Evolutionary conservation across 371 early-diverging fungal species (phyloP).

Genomic region (Lichtheimia hyalospora): DNA sequence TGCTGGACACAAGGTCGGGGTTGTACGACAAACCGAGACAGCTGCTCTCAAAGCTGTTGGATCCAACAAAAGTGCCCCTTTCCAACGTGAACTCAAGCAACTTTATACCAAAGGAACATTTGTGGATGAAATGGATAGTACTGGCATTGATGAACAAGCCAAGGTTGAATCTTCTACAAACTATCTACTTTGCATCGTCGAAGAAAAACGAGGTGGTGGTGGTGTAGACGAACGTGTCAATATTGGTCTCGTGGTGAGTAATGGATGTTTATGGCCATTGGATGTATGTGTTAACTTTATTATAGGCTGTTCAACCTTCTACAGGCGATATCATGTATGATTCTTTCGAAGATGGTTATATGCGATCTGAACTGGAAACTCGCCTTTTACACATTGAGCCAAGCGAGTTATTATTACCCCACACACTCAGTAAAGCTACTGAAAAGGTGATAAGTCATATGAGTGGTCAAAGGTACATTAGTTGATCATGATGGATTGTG

Average conservation of each 20-base stretch:
- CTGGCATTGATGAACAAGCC: conserved; percentile 27
- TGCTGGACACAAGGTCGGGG: conserved; percentile 83
- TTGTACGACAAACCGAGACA: conserved; percentile 85
- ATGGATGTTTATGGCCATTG: background rate
- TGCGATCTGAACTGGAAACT: conserved; percentile 78
- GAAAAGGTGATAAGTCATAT: conserved; percentile 51
- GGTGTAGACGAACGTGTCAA: conserved; percentile 48
- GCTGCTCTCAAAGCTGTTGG: conserved; percentile 83
- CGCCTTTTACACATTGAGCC: conserved; percentile 77
- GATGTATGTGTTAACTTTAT: too few species aligned
- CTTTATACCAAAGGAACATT: conserved; percentile 81
- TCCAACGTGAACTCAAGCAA: conserved; percentile 70
- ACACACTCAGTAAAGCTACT: conserved; percentile 49
- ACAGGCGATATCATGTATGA: conserved; percentile 82
- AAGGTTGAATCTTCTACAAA: conserved; percentile 13
- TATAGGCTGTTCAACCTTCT: conserved; percentile 66
- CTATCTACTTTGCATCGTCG: conserved; percentile 61
- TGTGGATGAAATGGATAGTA: conserved; percentile 62
- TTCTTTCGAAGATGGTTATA: conserved; percentile 66
- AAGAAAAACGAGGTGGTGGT: conserved; percentile 52
- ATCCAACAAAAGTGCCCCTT: conserved; percentile 72
- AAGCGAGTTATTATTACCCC: conserved; percentile 72
- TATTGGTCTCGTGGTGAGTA: conserved; percentile 47
- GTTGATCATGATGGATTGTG: background rate
- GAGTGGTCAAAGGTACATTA: conserved; percentile 23